These are phyloP conservation scores for Reticulascus tulasneorum DNA, from an alignment of 2,329 filamentous ascomycete genomes.

Conservation along the genomic window DNA sequence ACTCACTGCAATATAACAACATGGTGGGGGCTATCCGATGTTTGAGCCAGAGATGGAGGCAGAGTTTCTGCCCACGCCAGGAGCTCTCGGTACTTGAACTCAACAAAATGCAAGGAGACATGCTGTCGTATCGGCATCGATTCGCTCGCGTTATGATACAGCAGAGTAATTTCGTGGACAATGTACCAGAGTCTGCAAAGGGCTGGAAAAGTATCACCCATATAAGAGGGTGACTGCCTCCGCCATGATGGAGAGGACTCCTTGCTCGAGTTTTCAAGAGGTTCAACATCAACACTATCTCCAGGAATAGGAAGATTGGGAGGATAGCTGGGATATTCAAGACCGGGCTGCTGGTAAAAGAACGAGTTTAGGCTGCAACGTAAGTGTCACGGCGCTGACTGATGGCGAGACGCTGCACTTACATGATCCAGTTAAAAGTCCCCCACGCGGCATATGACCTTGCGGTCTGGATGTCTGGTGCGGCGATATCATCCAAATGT, in stretches of 20 bases:
- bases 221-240: constrained; percentile 14
- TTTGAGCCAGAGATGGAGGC: constrained; percentile 20
- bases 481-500: constrained; percentile 11
- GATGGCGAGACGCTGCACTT: constrained; percentile 8
- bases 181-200: constrained; percentile 34
- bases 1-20: constrained; percentile 33
- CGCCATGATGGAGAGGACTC: too few species aligned
- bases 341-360: constrained; percentile 28
- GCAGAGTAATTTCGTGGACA: constrained; percentile 25
- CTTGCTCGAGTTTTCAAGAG: background rate
- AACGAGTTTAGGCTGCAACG: constrained; percentile 22
- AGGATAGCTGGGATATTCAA: constrained; percentile 8
- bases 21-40: constrained; percentile 25
- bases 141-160: constrained; percentile 19
- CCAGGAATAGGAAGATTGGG: constrained; percentile 18
- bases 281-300: background rate
- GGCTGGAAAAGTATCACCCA: constrained; percentile 23
- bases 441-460: constrained; percentile 23
- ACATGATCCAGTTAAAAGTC: constrained; percentile 35
- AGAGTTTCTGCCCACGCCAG: constrained; percentile 32
- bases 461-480: constrained; percentile 10
- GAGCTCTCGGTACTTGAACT: constrained; percentile 34
- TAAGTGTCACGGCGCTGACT: too few species aligned
- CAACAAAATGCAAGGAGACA: constrained; percentile 22
- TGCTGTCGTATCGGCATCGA: constrained; percentile 6